A percentile compares a stretch with the other conserved stretches of the same genome.
Evolutionary conservation across 2,329 filamentous ascomycete species (phyloP).

Genomic region (Microcyclospora pomicola): DNA sequence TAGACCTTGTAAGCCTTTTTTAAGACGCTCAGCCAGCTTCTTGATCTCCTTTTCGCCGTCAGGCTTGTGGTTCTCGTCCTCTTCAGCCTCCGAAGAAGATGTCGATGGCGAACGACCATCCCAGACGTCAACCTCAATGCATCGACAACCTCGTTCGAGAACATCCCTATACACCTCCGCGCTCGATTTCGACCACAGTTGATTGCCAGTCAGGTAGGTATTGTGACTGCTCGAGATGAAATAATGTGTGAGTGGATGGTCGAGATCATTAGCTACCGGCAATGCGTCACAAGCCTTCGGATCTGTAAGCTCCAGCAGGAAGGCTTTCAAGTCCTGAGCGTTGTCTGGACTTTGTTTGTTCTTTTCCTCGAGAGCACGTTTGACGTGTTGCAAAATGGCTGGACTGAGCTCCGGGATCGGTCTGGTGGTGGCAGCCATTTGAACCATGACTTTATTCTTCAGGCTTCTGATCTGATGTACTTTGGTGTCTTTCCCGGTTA

Average conservation of each 20-base stretch:
- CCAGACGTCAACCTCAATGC: conserved; percentile 93
- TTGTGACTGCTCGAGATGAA: conserved; percentile 94
- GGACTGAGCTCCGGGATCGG: conserved; percentile 4
- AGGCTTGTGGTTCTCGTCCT: conserved; percentile 14
- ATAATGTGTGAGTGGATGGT: conserved; percentile 63
- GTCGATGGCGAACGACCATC: conserved; percentile 48
- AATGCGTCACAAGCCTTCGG: conserved; percentile 8
- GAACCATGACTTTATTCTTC: too few species aligned
- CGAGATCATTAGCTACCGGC: conserved; percentile 14
- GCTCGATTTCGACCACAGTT: conserved; percentile 64
- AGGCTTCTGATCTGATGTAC: too few species aligned
- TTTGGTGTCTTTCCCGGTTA: too few species aligned
- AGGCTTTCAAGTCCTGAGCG: conserved; percentile 23
- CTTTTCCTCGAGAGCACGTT: conserved; percentile 9
- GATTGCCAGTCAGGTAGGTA: conserved; percentile 79
- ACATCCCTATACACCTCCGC: conserved; percentile 60
- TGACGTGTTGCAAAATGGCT: conserved; percentile 14
- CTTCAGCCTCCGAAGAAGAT: conserved; percentile 24
- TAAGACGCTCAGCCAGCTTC: conserved; percentile 18
- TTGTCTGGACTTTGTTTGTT: neutral
- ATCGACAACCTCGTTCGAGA: conserved; percentile 65
- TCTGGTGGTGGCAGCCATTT: neutral
- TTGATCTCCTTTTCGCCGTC: conserved; percentile 15
- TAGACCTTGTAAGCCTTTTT: conserved; percentile 15
- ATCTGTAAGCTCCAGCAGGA: conserved; percentile 28